Base-by-base conservation (phyloP, 2,329 filamentous ascomycete species). In the Fusarium secorum region DNA sequence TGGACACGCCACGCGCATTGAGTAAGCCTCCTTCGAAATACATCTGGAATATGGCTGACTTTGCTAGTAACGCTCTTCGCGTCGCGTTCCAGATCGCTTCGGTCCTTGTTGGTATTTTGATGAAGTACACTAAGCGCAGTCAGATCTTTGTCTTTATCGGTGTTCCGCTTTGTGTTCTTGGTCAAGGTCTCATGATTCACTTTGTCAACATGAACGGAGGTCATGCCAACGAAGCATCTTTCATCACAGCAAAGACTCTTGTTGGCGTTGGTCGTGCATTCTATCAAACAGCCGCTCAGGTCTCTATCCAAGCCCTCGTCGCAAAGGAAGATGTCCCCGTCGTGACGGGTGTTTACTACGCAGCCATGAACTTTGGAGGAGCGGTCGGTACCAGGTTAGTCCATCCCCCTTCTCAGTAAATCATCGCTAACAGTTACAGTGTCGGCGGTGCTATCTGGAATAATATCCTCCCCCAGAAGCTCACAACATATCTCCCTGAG, bases 391-490 rank as follows among this genome's bases (percentile, higher is more conserved):
- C 78, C 0, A 77, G 75, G 75, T 76, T 2, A 57, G 45, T 52
- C 6, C 3, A 17, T 10, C 2, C 11, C 2, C 4, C 13, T 1
- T 24, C 8, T 5, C 1, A 2, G 1, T 3, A 1, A 20, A 35
- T 13, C 1, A 1, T 5, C 30, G 7, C 60, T 74, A 15, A 74
- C 22, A 14, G 1, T 9, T 14, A 5, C 18, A 81, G 78, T 32
- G 77, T 81, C 10, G 76, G 78, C 10, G 80, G 80, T 3, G 80
- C 79, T 14, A 81, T 81, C 35, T 82, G 80, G 80, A 77, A 77
- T 45, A 74, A 75, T 15, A 67, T 76, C 7, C 75, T 79, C 5
- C 76, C 74, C 0, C 60, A 69, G 17, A 79, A 78, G 22, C 74
- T 79, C 4, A n/a, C 55, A 7, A 49, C 58, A 1, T 75, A 77